Conservation (phyloP, 2,329 filamentous ascomycete genomes). For the Davidsoniella virescens region DNA sequence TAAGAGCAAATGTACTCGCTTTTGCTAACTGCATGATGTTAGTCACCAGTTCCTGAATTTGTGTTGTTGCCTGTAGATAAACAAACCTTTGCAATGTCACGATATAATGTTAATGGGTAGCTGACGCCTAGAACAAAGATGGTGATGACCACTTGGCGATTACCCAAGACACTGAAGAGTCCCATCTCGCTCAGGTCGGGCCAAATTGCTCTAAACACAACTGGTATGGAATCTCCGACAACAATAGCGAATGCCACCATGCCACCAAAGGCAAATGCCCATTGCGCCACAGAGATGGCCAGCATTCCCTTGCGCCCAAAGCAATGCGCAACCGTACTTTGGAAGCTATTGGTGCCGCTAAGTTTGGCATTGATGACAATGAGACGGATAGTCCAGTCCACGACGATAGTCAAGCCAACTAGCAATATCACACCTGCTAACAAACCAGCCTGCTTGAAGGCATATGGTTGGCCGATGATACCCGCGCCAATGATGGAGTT, state of each 20-base stretch:
- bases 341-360: conserved; percentile 83
- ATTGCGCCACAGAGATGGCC: conserved; percentile 80
- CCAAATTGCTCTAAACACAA: conserved; percentile 70
- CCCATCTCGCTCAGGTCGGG: conserved; percentile 55
- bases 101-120: conserved; percentile 80
- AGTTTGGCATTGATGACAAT: conserved; percentile 97
- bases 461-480: conserved; percentile 79
- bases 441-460: conserved; percentile 83
- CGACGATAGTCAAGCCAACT: conserved; percentile 58
- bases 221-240: conserved; percentile 88
- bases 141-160: conserved; percentile 73
- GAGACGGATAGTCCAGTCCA: conserved; percentile 95
- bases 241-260: conserved; percentile 99
- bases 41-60: not conserved
- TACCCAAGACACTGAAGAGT: conserved; percentile 66
- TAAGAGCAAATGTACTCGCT: conserved; percentile 79
- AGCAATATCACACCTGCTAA: conserved; percentile 65
- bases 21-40: conserved; percentile 56
- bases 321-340: conserved; percentile 89
- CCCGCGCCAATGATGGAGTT: conserved; percentile 85
- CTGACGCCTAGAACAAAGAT: conserved; percentile 74
- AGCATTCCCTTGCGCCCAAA: conserved; percentile 79
- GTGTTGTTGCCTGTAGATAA: not conserved
- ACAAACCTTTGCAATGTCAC: conserved; percentile 84
- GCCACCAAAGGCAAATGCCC: conserved; percentile 95